phyloP scores from a whole-genome alignment of 306 rosid species.

The Dalbergia cultrata region DNA sequence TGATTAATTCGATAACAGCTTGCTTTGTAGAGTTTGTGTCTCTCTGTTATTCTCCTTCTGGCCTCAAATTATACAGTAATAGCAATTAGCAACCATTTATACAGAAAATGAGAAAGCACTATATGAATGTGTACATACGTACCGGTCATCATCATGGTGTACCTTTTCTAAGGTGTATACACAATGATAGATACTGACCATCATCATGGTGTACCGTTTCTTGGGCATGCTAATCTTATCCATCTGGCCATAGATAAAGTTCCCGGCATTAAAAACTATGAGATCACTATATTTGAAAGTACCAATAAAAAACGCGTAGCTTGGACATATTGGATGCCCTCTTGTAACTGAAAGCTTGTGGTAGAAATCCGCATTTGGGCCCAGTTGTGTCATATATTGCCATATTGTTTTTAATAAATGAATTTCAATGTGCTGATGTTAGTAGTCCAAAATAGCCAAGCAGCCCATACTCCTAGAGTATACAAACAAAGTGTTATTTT shows the following conservation, averaged over 20 bases:
- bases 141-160: background rate
- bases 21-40: background rate
- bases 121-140: no score
- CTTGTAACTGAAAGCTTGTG: background rate
- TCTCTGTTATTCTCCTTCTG: background rate
- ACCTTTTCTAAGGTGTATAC: background rate
- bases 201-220: background rate
- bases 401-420: background rate
- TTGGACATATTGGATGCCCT: conserved; percentile 7
- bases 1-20: background rate
- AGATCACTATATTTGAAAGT: background rate
- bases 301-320: conserved; percentile 22
- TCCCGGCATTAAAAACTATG: background rate
- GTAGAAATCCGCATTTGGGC: background rate
- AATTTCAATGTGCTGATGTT: conserved; percentile 12
- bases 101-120: background rate
- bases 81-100: background rate
- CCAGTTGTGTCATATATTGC: conserved; percentile 12
- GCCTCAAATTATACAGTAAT: no score
- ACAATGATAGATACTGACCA: no score
- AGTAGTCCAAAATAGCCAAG: conserved; percentile 20
- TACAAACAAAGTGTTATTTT: background rate
- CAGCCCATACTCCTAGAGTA: background rate
- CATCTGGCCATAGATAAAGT: background rate
- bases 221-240: background rate